Evolutionary conservation across 495 filamentous ascomycete species (phyloP).

Genomic region (Podospora pseudoanserina): DNA sequence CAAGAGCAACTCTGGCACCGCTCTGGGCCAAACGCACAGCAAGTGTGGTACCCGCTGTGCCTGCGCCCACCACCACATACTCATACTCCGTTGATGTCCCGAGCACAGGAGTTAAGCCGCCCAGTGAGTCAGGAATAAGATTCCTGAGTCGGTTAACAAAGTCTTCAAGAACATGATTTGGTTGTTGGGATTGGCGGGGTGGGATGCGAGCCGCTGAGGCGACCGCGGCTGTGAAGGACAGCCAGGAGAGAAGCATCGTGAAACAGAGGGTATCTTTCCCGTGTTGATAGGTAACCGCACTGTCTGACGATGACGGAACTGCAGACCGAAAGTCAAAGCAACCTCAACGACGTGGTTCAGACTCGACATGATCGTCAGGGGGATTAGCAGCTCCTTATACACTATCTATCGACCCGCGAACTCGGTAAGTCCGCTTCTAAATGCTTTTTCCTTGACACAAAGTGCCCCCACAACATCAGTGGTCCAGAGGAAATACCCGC

Average conservation of each 20-base stretch:
- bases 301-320: not conserved
- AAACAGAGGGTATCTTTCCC: not conserved
- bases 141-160: not conserved
- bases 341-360: not conserved
- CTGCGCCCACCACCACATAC: conserved; percentile 12
- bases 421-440: not conserved
- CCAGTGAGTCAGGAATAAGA: conserved; percentile 5
- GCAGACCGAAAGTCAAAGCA: not conserved
- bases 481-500: too few species aligned
- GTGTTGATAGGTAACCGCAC: not conserved
- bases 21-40: conserved; percentile 10
- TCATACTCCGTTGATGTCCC: conserved; percentile 5
- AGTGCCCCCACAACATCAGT: too few species aligned
- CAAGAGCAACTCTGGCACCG: conserved; percentile 9
- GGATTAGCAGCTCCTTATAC: not conserved
- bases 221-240: not conserved
- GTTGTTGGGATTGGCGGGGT: conserved; percentile 2
- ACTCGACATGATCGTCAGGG: not conserved
- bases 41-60: conserved; percentile 9
- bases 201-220: conserved; percentile 4
- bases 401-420: not conserved
- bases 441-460: not conserved
- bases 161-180: not conserved
- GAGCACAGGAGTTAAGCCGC: conserved; percentile 3
- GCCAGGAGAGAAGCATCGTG: conserved; percentile 1